Base-by-base conservation (phyloP, 768 basidiomycete species). In the Serendipita sp. region DNA sequence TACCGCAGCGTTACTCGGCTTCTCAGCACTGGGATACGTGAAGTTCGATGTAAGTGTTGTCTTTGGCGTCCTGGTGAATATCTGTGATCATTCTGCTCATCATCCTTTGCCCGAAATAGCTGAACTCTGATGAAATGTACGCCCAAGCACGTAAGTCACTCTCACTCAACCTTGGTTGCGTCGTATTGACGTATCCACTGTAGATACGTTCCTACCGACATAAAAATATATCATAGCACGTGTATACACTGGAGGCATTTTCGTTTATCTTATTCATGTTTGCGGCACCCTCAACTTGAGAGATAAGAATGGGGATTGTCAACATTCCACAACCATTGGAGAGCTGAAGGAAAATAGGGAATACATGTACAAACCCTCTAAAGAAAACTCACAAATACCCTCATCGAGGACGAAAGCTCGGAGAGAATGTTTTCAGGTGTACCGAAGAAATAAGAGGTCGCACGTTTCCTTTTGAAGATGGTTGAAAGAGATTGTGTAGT, bases 11-110 rank as follows among this genome's bases (percentile, higher is more conserved):
- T 79, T 94, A 54, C 83, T 84, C 58, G 86, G 84, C 10, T 93
- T 93, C 70, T 78, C 86, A 3, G 78, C 95, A 64, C 75, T 92
- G 7, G 93, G 93, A 15, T 84, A 95, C 45, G 81, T 78, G 65
- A 83, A 84, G 3, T 97, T 95, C 82, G 89, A 90, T 78, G 86
- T 85, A 70, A 65, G 75, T 64, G 37, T n/a, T 2, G 1, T 32
- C 38, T 45, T 38, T 32, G n/a, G 38, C 53, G 28, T 58, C 65
- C 51, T 51, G 24, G 24, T 24, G 24, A 24, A 24, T 24, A 24
- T 64, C 58, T 41, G 66, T 66, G 38, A 65, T 51, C 28, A 24
- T 45, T 44, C 48, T 46, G 32, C 63, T 63, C 32, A 11, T 34
- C 56, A 38, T 41, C 13, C 13, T 53, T 18, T 16, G n/a, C 5